Base-by-base conservation (phyloP, 1,139 yeast genomes). In the Diutina rugosa region DNA sequence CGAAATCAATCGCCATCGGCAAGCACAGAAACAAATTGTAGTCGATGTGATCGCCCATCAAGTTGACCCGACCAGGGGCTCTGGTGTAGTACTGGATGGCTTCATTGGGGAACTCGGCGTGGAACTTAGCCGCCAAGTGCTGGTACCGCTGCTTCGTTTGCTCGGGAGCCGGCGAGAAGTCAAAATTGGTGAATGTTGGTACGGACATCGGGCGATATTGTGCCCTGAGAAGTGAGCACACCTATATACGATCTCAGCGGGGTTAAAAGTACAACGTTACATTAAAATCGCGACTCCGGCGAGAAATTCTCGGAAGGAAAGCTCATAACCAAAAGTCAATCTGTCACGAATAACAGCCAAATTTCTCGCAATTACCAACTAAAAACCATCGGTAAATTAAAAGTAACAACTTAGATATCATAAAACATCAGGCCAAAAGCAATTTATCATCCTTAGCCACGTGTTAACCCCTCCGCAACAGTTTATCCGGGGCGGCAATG, bases 21-120 rank as follows among this genome's bases (percentile, higher is more conserved):
- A 85, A 73, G 16, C 83, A 87, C 3, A 88, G 77, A 65, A 82
- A 85, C 64, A 78, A 77, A 59, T 82, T 80, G 65, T 85, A 85
- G 69, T 85, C 91, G 58, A 85, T 81, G 65, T 85, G 91, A 61
- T 85, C 91, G 48, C 91, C 91, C 59, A 85, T 83, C 60, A 85
- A 71, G 66, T 85, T 85, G 58, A 85, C 91, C 63, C 91, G 72
- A 48, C 91, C 91, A 4, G 91, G 91, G 18, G 88, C 79, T 58
- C 90, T 74, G 49, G 84, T 72, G 54, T 80, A 67, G 62, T 82
- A 80, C 38, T 28, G 51, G 38, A 47, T 47, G 35, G 70, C 70
- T 12, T 55, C 55, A 10, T 62, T 62, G 28, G 61, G 64, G 26
- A 61, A 57, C 8, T 58, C 59, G 1, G 57, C 35, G 10, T 59